Base-by-base conservation (phyloP, 495 filamentous ascomycete species). In the Hyphodiscus hymeniophilus region DNA sequence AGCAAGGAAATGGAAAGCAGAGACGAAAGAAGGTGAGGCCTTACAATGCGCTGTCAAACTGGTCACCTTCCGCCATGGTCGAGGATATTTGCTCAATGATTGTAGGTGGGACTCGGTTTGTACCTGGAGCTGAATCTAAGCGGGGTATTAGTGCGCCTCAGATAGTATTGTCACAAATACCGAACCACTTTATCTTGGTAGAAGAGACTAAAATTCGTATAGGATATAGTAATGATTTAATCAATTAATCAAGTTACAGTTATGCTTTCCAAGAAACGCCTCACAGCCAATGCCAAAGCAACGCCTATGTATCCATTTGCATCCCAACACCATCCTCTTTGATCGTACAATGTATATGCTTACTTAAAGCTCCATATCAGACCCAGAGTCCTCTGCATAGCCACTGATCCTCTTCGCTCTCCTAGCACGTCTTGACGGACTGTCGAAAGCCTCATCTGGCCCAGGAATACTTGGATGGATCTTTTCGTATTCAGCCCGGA, bases 21-120 rank as follows among this genome's bases (percentile, higher is more conserved):
- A n/a, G n/a, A n/a, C n/a, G n/a, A n/a, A 24, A 38, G 38, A 41
- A 26, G 34, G 45, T 24, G 30, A 59, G 33, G 46, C 69, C 80
- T 67, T 78, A 89, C 86, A 90, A 85, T 31, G 87, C 85, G 56
- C 81, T 89, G 63, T 90, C 81, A 48, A 89, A 86, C 1, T 80
- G 79, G 61, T 81, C 79, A 60, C 33, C 17, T 46, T 55, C 52
- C 47, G 48, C 45, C 52, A 59, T 59, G 47, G 20, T 16, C 20
- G 32, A 28, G 26, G 26, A 10, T 28, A 28, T 10, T 28, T 28
- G 26, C 10, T 28, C 26, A 28, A 28, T 28, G 26, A 28, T 10
- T 28, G 26, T 10, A 28, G 26, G 26, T 28, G n/a, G n/a, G n/a
- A n/a, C n/a, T n/a, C n/a, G n/a, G n/a, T n/a, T n/a, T n/a, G n/a